These are phyloP conservation scores for Paxillus involutus DNA, from an alignment of 768 basidiomycete genomes.

Conservation along the genomic window DNA sequence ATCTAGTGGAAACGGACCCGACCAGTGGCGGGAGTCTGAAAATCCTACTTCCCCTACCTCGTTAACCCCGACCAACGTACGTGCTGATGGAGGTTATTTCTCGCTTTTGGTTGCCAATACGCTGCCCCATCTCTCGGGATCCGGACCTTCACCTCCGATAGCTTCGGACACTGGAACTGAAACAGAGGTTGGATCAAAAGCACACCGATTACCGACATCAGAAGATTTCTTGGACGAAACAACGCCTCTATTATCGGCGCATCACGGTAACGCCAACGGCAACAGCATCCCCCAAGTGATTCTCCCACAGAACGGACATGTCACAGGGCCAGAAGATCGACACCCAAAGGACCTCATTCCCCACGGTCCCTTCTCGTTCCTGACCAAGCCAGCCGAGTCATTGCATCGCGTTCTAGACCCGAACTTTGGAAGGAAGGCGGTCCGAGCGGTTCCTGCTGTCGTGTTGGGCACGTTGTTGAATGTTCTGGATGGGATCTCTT, in stretches of 20 bases:
- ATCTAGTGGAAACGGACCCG: not conserved
- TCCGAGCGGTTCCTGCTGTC: slow-evolving; percentile 74
- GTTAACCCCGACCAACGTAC: slow-evolving; percentile 21
- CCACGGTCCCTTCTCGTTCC: slow-evolving; percentile 13
- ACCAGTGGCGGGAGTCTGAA: not conserved
- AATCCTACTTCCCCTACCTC: slow-evolving; percentile 14
- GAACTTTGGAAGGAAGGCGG: slow-evolving; percentile 15
- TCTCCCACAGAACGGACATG: not conserved
- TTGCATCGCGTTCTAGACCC: slow-evolving; percentile 12
- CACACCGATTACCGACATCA: not conserved
- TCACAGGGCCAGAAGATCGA: slow-evolving; percentile 6
- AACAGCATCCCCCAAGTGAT: not conserved
- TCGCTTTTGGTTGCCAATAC: not conserved
- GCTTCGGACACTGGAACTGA: not conserved
- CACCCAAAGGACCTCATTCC: slow-evolving; percentile 4
- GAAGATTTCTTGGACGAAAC: slow-evolving; percentile 13
- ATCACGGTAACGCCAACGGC: slow-evolving; percentile 13
- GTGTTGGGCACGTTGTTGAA: slow-evolving; percentile 84
- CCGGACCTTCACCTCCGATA: not conserved
- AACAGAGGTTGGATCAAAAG: not conserved
- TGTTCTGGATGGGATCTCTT: slow-evolving; percentile 91
- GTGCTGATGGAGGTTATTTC: not conserved
- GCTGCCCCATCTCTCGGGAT: not conserved
- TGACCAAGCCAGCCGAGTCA: slow-evolving; percentile 6
- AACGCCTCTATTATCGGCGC: slow-evolving; percentile 14